Percentiles rank a stretch among this genome's conserved stretches.
Conservation (phyloP, 2,329 filamentous ascomycete genomes). For the Aspergillus eucalypticola region DNA sequence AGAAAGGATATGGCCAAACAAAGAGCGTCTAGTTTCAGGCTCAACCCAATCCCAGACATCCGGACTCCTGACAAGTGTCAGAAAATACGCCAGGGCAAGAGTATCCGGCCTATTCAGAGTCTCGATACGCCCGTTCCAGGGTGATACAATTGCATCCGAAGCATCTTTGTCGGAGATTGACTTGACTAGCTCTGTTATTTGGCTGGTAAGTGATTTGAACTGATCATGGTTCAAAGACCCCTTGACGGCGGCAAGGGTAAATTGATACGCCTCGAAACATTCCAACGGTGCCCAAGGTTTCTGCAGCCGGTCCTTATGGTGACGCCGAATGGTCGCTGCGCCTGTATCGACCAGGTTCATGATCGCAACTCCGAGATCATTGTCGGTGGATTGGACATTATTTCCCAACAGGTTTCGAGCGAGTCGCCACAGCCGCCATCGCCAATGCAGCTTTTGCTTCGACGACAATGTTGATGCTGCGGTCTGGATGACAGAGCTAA, state of each 20-base stretch:
- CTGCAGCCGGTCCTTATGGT: slow-evolving; percentile 29
- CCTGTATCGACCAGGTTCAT: slow-evolving; percentile 30
- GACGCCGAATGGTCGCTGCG: slow-evolving; percentile 30
- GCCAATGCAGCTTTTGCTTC: slow-evolving; percentile 37
- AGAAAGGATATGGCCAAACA: slow-evolving; percentile 37
- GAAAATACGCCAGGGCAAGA: slow-evolving; percentile 38
- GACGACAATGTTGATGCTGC: slow-evolving; percentile 33
- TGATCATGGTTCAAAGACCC: slow-evolving; percentile 22
- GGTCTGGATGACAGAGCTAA: slow-evolving; percentile 30
- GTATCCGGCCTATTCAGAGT: slow-evolving; percentile 32
- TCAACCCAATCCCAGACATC: slow-evolving; percentile 32
- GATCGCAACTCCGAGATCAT: slow-evolving; percentile 22
- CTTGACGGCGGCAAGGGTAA: slow-evolving; percentile 32
- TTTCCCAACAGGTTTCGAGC: slow-evolving; percentile 36
- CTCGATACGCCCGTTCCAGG: slow-evolving; percentile 43
- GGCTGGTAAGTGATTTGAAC: slow-evolving; percentile 27
- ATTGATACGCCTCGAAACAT: slow-evolving; percentile 40
- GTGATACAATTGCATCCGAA: slow-evolving; percentile 25
- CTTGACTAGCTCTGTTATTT: slow-evolving; percentile 28
- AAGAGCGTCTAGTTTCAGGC: slow-evolving; percentile 30
- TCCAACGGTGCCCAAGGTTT: slow-evolving; percentile 33
- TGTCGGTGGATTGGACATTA: slow-evolving; percentile 25
- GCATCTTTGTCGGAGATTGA: slow-evolving; percentile 28
- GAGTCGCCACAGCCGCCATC: slow-evolving; percentile 45
- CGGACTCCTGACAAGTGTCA: slow-evolving; percentile 35